phyloP scores from a whole-genome alignment of 306 rosid genomes.

The Rosa multiflora region DNA sequence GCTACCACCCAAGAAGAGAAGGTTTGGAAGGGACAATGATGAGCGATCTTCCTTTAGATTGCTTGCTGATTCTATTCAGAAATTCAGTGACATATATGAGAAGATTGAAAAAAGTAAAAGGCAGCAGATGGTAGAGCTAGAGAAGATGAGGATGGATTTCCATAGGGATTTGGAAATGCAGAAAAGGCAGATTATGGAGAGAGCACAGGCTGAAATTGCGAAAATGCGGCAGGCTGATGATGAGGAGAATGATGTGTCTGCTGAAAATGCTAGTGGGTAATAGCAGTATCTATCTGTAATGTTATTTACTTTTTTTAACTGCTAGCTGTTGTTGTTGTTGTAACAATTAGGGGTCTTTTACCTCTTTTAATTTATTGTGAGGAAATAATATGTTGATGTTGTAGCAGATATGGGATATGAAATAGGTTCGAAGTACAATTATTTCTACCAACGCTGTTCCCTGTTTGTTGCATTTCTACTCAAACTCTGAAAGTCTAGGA shows the following conservation, averaged over 20 bases:
- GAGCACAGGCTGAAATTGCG: conserved; percentile 62
- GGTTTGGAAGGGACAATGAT: conserved; percentile 36
- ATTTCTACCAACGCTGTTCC: background rate
- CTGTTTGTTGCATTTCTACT: background rate
- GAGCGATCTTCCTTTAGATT: conserved; percentile 61
- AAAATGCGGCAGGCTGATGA: conserved; percentile 56
- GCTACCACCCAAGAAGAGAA: conserved; percentile 63
- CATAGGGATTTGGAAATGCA: conserved; percentile 73
- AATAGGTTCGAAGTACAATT: conserved; percentile 20
- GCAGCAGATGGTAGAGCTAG: conserved; percentile 74
- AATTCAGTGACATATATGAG: conserved; percentile 74
- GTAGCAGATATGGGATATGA: conserved; percentile 24
- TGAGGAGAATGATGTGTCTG: conserved; percentile 53
- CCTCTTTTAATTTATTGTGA: conserved; percentile 22
- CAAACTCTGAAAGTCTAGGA: background rate
- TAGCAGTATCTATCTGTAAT: conserved; percentile 29
- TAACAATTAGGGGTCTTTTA: conserved; percentile 31
- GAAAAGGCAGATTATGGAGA: conserved; percentile 69
- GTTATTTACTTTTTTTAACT: conserved; percentile 32
- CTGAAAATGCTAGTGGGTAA: conserved; percentile 52
- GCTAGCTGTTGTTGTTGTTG: conserved; percentile 45
- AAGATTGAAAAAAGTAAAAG: conserved; percentile 67
- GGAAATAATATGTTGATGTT: conserved; percentile 40
- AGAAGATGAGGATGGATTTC: conserved; percentile 88
- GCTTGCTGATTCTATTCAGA: conserved; percentile 73